phyloP scores from a whole-genome alignment of 2,329 filamentous ascomycete species.

The Exophiala sp. region DNA sequence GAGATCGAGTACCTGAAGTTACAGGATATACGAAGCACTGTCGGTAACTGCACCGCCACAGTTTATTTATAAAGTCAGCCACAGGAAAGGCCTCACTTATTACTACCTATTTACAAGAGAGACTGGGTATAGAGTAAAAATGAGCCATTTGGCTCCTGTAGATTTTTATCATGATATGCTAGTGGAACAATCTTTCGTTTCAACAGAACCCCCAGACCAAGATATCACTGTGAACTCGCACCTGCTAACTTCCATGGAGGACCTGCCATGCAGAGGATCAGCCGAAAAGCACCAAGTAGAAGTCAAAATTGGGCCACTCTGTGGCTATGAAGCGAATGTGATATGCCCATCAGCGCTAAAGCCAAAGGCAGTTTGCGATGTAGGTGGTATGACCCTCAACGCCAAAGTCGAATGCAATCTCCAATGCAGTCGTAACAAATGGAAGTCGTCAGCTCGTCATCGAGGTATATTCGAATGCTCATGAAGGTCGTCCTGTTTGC shows the following conservation, averaged over 20 bases:
- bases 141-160: background rate
- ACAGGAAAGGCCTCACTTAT: too few relatives aligned
- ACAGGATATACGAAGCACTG: too few relatives aligned
- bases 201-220: background rate
- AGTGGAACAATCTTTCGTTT: background rate
- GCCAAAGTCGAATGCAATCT: background rate
- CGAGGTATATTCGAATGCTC: slow-evolving; percentile 1
- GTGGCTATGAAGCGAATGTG: background rate
- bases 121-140: too few relatives aligned
- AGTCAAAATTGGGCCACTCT: too few relatives aligned
- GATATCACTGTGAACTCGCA: background rate
- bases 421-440: slow-evolving; percentile 7
- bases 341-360: background rate
- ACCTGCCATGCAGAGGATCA: background rate
- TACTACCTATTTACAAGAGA: too few relatives aligned
- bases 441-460: slow-evolving; percentile 13
- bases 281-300: too few relatives aligned
- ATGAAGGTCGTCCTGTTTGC: slow-evolving; percentile 6
- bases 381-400: background rate
- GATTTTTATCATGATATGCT: background rate
- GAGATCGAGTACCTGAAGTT: too few relatives aligned
- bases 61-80: background rate
- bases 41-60: background rate
- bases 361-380: background rate
- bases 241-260: background rate